Evolutionary conservation across 208 protist genomes (phyloP).

Genomic region (Acanthamoeba castellanii): DNA sequence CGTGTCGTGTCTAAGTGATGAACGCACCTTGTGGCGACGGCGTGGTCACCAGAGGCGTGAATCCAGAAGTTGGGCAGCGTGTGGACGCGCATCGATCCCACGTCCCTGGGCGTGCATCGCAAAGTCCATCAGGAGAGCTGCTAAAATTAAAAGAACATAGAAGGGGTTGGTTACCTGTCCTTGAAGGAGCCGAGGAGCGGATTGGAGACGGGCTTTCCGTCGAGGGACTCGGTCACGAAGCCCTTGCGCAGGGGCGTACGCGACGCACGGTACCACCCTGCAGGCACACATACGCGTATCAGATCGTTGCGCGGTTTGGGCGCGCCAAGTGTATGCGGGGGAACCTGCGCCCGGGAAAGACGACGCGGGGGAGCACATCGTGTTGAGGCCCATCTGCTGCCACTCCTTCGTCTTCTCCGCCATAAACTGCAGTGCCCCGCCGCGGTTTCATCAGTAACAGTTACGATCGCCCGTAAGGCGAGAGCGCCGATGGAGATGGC

Average conservation of each 20-base stretch:
- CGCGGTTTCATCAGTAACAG: too few relatives aligned
- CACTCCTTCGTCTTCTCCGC: not conserved
- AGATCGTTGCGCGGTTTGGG: too few relatives aligned
- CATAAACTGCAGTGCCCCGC: not conserved
- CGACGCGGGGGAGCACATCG: not conserved
- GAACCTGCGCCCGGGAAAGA: conserved; percentile 32
- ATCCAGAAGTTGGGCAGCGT: conserved; percentile 48
- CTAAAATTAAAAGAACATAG: too few relatives aligned
- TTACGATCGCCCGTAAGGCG: too few relatives aligned
- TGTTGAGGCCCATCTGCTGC: conserved; percentile 24
- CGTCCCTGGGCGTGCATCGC: not conserved
- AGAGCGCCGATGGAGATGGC: too few relatives aligned
- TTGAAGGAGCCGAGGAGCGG: conserved; percentile 15
- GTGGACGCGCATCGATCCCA: conserved; percentile 44
- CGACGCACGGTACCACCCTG: conserved; percentile 19
- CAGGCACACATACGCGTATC: too few relatives aligned
- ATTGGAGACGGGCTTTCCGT: not conserved
- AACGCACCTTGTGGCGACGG: conserved; percentile 22
- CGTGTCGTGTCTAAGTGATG: too few relatives aligned
- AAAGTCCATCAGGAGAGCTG: too few relatives aligned
- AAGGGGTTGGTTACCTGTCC: not conserved
- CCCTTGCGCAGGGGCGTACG: conserved; percentile 18
- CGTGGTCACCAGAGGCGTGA: conserved; percentile 13
- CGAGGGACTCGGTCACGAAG: conserved; percentile 25
- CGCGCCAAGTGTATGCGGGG: too few relatives aligned